Conservation (phyloP, 495 filamentous ascomycete species). For the Bathelium albidoporum region DNA sequence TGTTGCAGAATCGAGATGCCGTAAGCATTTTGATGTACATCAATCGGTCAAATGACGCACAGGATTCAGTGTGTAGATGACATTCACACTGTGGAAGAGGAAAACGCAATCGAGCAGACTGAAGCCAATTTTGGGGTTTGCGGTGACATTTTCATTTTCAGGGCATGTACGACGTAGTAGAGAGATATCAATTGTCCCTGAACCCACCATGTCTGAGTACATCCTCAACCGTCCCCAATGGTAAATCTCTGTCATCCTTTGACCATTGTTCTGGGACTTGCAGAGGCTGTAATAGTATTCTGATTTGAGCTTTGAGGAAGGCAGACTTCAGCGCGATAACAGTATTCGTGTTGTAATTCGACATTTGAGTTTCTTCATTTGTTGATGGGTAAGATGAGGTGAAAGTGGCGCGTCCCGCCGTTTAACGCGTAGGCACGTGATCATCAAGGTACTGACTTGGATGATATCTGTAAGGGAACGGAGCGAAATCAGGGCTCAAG, state of each 20-base stretch:
- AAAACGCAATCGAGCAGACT: no score
- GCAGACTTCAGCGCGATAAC: constrained; percentile 17
- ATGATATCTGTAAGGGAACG: background rate
- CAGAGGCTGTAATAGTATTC: constrained; percentile 18
- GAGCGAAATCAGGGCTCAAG: no score
- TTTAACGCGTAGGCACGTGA: background rate
- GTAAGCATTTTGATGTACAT: no score
- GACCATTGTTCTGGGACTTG: constrained; percentile 12
- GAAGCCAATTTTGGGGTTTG: background rate
- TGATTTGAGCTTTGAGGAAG: constrained; percentile 22
- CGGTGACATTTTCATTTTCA: background rate
- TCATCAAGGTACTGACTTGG: background rate
- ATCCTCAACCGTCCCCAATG: constrained; percentile 14
- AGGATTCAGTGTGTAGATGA: no score
- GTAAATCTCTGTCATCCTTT: constrained; percentile 11
- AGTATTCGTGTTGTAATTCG: constrained; percentile 8
- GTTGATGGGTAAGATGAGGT: background rate
- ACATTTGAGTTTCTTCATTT: background rate
- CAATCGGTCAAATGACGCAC: no score
- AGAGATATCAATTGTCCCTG: background rate
- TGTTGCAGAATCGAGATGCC: no score
- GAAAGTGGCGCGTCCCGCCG: no score
- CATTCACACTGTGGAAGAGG: no score
- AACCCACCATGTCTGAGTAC: constrained; percentile 19
- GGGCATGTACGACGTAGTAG: no score